Evolutionary conservation across 129 eudicot species (phyloP).

Genomic region (Scalesia atractyloides): DNA sequence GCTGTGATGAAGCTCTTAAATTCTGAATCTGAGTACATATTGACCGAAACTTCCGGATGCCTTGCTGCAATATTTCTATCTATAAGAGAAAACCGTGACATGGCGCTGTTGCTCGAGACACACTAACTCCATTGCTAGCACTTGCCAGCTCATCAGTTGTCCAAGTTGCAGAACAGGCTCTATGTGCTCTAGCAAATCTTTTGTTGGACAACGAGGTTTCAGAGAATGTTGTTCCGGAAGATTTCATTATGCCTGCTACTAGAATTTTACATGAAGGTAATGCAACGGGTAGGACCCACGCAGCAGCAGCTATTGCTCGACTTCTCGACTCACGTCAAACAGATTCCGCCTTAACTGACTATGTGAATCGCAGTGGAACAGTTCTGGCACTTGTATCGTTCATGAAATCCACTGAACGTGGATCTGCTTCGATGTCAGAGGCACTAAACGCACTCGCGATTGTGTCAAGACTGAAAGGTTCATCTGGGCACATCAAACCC

Average conservation of each 20-base stretch:
- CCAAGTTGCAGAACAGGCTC: slow-evolving; percentile 85
- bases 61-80: slow-evolving; percentile 90
- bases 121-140: slow-evolving; percentile 54
- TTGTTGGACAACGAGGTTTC: slow-evolving; percentile 78
- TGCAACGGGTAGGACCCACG: slow-evolving; percentile 72
- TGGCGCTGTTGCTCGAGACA: slow-evolving; percentile 86
- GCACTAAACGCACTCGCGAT: slow-evolving; percentile 83
- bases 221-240: slow-evolving; percentile 69
- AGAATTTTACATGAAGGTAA: slow-evolving; percentile 81
- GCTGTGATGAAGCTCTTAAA: slow-evolving; percentile 72
- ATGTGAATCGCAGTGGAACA: slow-evolving; percentile 76
- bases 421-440: slow-evolving; percentile 71
- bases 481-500: slow-evolving; percentile 64
- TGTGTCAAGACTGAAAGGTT: slow-evolving; percentile 67
- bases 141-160: slow-evolving; percentile 75
- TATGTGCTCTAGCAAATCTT: slow-evolving; percentile 88
- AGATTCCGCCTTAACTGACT: slow-evolving; percentile 65
- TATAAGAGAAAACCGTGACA: slow-evolving; percentile 74
- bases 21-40: slow-evolving; percentile 68
- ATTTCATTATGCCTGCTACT: slow-evolving; percentile 79
- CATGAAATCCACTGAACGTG: slow-evolving; percentile 59
- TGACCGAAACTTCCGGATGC: slow-evolving; percentile 76
- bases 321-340: slow-evolving; percentile 68
- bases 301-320: slow-evolving; percentile 94
- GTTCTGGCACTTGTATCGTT: slow-evolving; percentile 85